Evolutionary conservation across 2,329 filamentous ascomycete genomes (phyloP).

Genomic region (Ophiostoma perfectum): DNA sequence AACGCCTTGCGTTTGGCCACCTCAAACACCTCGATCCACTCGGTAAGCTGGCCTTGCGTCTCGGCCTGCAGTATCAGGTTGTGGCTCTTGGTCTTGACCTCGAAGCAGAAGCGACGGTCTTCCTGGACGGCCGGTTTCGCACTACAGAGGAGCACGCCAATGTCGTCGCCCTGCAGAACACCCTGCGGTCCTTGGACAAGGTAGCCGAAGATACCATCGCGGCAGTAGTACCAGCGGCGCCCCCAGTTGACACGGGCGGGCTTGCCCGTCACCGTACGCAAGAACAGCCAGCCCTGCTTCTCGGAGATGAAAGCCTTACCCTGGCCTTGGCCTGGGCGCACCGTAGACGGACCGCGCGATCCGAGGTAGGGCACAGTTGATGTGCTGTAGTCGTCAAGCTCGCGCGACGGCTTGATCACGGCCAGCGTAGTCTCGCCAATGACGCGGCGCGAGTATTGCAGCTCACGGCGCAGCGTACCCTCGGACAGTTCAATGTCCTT

Average conservation of each 20-base stretch:
- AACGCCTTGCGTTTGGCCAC: slow-evolving; percentile 89
- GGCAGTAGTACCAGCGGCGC: slow-evolving; percentile 90
- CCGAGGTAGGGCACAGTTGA: slow-evolving; percentile 87
- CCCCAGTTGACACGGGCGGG: slow-evolving; percentile 87
- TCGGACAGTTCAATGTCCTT: slow-evolving; percentile 93
- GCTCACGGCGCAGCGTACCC: slow-evolving; percentile 71
- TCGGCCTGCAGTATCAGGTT: slow-evolving; percentile 88
- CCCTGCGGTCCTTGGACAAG: slow-evolving; percentile 77
- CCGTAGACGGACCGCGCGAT: slow-evolving; percentile 55
- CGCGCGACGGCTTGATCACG: slow-evolving; percentile 72
- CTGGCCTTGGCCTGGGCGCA: slow-evolving; percentile 50
- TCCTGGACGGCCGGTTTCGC: slow-evolving; percentile 86
- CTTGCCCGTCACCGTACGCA: slow-evolving; percentile 77
- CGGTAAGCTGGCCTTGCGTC: slow-evolving; percentile 83
- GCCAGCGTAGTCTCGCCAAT: slow-evolving; percentile 72
- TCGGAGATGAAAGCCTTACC: slow-evolving; percentile 52
- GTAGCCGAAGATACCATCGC: slow-evolving; percentile 94
- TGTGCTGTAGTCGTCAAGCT: slow-evolving; percentile 85
- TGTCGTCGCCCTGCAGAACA: slow-evolving; percentile 92
- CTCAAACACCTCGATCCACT: slow-evolving; percentile 92
- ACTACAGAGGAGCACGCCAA: slow-evolving; percentile 89
- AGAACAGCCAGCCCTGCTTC: slow-evolving; percentile 92
- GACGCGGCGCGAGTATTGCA: slow-evolving; percentile 71
- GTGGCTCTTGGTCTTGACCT: slow-evolving; percentile 95
- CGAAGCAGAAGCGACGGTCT: slow-evolving; percentile 93